A percentile compares a stretch with the other conserved stretches of the same genome.
Evolutionary conservation across 345 rosid species (phyloP).

Genomic region (Anacardium occidentale): DNA sequence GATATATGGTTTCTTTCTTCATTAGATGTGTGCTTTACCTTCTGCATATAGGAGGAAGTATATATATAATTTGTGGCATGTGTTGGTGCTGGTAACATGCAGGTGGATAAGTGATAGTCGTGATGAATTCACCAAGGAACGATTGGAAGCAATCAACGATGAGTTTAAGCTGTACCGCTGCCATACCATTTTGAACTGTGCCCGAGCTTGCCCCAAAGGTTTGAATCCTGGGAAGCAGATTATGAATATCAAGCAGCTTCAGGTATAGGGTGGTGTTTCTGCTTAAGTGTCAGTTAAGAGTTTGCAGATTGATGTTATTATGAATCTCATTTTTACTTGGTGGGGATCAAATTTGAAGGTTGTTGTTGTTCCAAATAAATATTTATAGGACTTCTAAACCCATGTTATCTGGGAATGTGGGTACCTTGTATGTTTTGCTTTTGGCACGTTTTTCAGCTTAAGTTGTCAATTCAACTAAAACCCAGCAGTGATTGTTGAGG

Average conservation of each 20-base stretch:
- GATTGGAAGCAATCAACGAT: slow-evolving; percentile 78
- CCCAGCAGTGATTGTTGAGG: neutral
- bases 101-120: slow-evolving; percentile 99
- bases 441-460: neutral
- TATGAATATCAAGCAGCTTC: slow-evolving; percentile 72
- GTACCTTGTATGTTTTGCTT: neutral
- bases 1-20: too few species aligned
- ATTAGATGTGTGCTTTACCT: too few species aligned
- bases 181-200: slow-evolving; percentile 94
- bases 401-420: neutral
- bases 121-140: slow-evolving; percentile 83
- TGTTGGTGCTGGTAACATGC: slow-evolving; percentile 25
- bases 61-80: neutral
- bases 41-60: neutral
- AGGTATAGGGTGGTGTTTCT: slow-evolving; percentile 31
- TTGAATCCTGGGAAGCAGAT: slow-evolving; percentile 96
- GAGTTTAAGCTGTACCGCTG: slow-evolving; percentile 96
- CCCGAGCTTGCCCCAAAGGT: slow-evolving; percentile 98
- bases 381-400: neutral
- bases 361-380: slow-evolving; percentile 4
- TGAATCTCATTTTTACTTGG: slow-evolving; percentile 18
- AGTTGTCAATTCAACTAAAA: neutral
- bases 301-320: slow-evolving; percentile 16
- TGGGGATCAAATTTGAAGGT: slow-evolving; percentile 13
- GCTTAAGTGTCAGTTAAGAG: slow-evolving; percentile 20